Evolutionary conservation across 2,329 filamentous ascomycete species (phyloP).

Genomic region (Zarea fungicola): DNA sequence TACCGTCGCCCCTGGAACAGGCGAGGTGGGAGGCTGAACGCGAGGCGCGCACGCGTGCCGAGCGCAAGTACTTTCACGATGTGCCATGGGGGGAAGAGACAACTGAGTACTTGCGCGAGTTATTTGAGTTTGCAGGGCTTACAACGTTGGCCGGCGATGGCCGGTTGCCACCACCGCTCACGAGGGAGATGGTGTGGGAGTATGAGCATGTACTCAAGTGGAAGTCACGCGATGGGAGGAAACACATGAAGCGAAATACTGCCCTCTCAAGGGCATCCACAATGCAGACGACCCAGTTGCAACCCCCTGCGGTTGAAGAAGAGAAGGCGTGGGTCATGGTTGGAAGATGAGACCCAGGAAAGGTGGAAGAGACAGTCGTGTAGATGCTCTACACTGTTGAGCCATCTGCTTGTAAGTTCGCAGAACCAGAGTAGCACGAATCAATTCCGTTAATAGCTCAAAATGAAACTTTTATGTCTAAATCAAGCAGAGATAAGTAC

Average conservation of each 20-base stretch:
- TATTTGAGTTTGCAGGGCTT: conserved; percentile 47
- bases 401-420: no score
- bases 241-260: not conserved
- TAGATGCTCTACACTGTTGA: no score
- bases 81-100: conserved; percentile 51
- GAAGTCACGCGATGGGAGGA: conserved; percentile 1
- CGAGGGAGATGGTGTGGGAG: conserved; percentile 40
- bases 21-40: conserved; percentile 42
- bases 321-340: not conserved
- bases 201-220: conserved; percentile 43
- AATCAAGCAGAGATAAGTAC: no score
- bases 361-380: not conserved
- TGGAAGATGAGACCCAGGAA: not conserved
- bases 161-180: conserved; percentile 39
- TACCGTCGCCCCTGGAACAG: conserved; percentile 37
- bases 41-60: conserved; percentile 21
- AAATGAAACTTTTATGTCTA: no score
- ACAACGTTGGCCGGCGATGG: conserved; percentile 42
- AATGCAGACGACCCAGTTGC: not conserved
- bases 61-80: conserved; percentile 45
- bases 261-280: not conserved
- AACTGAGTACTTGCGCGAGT: conserved; percentile 36
- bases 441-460: no score
- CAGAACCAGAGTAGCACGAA: no score
- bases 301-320: not conserved